These are phyloP conservation scores for Cynanchum wilfordii DNA, from an alignment of 257 asterid species.

Conservation along the genomic window DNA sequence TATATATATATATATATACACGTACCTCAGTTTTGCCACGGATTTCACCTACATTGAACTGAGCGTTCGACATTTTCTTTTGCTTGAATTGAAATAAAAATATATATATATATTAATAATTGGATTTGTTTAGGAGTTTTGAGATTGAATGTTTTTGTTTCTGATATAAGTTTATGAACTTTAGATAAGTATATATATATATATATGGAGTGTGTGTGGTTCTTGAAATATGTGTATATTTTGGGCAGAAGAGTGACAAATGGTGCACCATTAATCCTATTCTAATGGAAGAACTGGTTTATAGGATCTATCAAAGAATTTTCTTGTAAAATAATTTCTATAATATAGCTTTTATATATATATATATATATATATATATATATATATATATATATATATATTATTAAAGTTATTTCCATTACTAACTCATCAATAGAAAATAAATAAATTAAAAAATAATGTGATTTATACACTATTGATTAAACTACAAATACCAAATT, in stretches of 20 bases:
- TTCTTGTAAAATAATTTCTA: no score
- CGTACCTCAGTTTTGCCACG: background rate
- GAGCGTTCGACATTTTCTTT: background rate
- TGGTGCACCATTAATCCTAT: background rate
- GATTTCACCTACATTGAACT: slow-evolving; percentile 1
- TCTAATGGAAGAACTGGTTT: background rate
- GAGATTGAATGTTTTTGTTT: background rate
- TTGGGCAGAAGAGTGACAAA: no score
- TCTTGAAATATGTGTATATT: background rate
- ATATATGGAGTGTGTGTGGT: background rate
- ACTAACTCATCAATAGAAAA: no score
- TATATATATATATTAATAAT: background rate
- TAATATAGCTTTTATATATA: no score
- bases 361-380: no score
- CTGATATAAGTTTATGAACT: background rate
- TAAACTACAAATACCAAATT: no score
- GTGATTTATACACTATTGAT: no score
- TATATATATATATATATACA: background rate
- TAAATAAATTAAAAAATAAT: no score
- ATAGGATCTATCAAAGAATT: background rate
- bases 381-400: no score
- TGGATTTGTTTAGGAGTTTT: background rate
- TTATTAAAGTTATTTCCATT: no score
- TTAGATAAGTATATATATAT: background rate
- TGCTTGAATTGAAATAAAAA: background rate